Conservation (phyloP, 1,139 yeast genomes). For the Candida sojae region DNA sequence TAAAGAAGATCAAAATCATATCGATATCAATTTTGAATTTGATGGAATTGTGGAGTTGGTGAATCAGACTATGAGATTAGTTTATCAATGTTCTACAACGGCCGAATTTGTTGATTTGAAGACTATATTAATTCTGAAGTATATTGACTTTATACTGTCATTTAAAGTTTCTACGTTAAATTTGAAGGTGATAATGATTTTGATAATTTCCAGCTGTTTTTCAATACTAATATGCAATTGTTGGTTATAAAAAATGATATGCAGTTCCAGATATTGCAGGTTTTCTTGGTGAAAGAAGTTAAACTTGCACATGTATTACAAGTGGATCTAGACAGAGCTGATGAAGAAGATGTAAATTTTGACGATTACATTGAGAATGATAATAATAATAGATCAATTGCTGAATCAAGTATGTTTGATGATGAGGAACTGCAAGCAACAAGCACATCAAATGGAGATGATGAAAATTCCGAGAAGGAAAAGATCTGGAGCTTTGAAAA, state of each 20-base stretch:
- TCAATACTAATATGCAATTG: slow-evolving; percentile 18
- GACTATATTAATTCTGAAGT: slow-evolving; percentile 26
- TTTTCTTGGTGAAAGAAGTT: slow-evolving; percentile 38
- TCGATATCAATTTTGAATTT: slow-evolving; percentile 14
- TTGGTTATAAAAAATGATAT: slow-evolving; percentile 23
- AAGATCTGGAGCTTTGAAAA: slow-evolving; percentile 40
- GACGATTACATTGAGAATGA: slow-evolving; percentile 30
- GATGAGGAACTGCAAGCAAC: slow-evolving; percentile 15
- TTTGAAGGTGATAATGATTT: slow-evolving; percentile 27
- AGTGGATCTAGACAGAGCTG: slow-evolving; percentile 52
- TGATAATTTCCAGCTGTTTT: slow-evolving; percentile 29
- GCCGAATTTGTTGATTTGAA: slow-evolving; percentile 17
- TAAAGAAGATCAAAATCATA: slow-evolving; percentile 15
- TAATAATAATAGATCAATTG: slow-evolving; percentile 14
- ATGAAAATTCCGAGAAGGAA: slow-evolving; percentile 10
- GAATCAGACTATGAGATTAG: slow-evolving; percentile 12
- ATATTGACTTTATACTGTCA: slow-evolving; percentile 35
- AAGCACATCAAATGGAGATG: slow-evolving; percentile 1
- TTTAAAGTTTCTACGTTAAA: slow-evolving; percentile 34
- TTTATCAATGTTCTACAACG: slow-evolving; percentile 10
- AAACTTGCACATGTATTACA: slow-evolving; percentile 25
- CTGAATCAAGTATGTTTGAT: slow-evolving; percentile 17
- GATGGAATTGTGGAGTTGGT: slow-evolving; percentile 13
- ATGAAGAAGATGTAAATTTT: slow-evolving; percentile 59
- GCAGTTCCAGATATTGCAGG: slow-evolving; percentile 27